Evolutionary conservation across 805 yeast species (phyloP), one percentile per base, ranked within the genome.

Genomic region (Candida montana): DNA sequence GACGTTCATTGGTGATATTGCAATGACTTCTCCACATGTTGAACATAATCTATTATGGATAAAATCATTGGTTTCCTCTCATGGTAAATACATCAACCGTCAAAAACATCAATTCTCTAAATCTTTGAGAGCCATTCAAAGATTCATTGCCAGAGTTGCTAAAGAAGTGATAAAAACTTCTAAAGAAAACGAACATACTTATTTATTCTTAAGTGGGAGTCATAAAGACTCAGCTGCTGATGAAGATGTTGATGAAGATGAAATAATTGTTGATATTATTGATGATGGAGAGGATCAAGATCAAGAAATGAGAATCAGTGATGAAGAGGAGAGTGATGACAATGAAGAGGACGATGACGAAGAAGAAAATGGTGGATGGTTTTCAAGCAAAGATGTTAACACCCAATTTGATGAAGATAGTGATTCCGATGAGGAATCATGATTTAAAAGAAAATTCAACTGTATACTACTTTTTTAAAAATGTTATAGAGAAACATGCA

Each of bases 41-140:
- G 97, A 93, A 64, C 89, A 81, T 65, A 79, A 81, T 53, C 61
- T 93, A 48, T 51, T 83, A 10, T 93, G 99, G 98, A 71, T 91
- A 27, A 78, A 81, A 50, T 67, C 74, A 13, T 52, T 89, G 5
- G 61, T 93, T 15, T 70, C 82, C 2, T 61, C 72, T 16, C 97
- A 91, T 58, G 98, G 99, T 11, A 72, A 72, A 48, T 82, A 76
- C 60, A 83, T 93, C 40, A 71, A 76, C 31, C 61, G 61, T 11
- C 74, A 83, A 53, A 79, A 77, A 54, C 79, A 74, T 46, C 73
- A 77, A 39, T 85, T 82, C 53, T 69, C 79, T 2, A 75, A 79
- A 42, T 71, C 83, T 0, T 58, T 87, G 49, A 77, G 90, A 51
- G 73, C 84, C 2, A 64, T 88, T 9, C 95, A 81, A 55, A 71